Evolutionary conservation across 495 filamentous ascomycete species (phyloP), one percentile per base, ranked within the genome.

Genomic region (Usnea hakonensis): DNA sequence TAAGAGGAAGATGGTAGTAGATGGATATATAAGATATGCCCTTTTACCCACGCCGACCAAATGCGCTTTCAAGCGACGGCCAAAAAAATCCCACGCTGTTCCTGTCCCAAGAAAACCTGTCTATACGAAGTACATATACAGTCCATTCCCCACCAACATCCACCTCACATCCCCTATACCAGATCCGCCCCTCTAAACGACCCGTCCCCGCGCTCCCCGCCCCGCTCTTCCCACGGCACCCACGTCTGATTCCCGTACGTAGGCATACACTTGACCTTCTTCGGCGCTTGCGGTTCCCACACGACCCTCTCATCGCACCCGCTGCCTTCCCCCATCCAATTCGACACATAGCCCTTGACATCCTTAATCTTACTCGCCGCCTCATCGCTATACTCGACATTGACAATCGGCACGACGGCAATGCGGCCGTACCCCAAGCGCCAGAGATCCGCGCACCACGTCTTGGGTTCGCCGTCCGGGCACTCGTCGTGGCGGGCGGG

Each of bases 351-450:
- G 0, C 79, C 79, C 65, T 76, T 75, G 2, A 67, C 52, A 17
- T 61, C 56, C 68, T 80, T 83, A 19, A 75, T 76, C 53, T 66
- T 65, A 37, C 60, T 61, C 2, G 71, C 76, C 21, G 65, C 62
- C 33, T 72, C 65, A 59, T 77, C 69, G 6, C 69, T 70, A 60
- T 80, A 81, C 53, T 72, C 79, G 4, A 82, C 57, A 66, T 80
- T 83, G 6, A 82, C 48, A 2, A 52, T 19, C 2, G 48, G 48
- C 6, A 52, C 14, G 14, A 52, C 48, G 0, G 48, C 48, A 28
- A 52, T 52, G 13, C 6, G 13, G 2, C 48, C 48, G 2, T 19
- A 32, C 7, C 48, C 48, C 13, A 32, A 16, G 5, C 5, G 26
- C 48, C 48, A 52, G 13, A 52, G 16, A 1, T 52, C 48, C 28